These are phyloP conservation scores for Venustampulla echinocandica DNA, from an alignment of 495 filamentous ascomycete species.

Conservation along the genomic window DNA sequence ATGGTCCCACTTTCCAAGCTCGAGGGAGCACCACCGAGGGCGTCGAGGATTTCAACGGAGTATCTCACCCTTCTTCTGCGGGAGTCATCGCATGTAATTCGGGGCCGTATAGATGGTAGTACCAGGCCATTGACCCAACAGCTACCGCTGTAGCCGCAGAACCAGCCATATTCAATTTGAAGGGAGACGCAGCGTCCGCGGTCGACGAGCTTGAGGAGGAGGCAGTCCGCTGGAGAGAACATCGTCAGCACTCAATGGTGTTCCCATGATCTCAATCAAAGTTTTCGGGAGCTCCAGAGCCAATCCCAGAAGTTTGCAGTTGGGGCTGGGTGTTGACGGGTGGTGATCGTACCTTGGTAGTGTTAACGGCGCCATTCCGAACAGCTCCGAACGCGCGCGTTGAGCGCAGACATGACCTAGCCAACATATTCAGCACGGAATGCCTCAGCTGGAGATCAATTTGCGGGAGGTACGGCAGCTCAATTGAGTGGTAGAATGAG, in stretches of 20 bases:
- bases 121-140: slow-evolving; percentile 84
- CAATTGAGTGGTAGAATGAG: slow-evolving; percentile 27
- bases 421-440: slow-evolving; percentile 35
- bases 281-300: too few relatives aligned
- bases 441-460: slow-evolving; percentile 35
- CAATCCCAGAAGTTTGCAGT: too few relatives aligned
- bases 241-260: slow-evolving; percentile 21
- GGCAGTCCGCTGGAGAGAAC: slow-evolving; percentile 48
- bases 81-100: slow-evolving; percentile 83
- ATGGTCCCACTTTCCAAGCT: too few relatives aligned
- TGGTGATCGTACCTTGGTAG: slow-evolving; percentile 47
- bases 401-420: slow-evolving; percentile 25
- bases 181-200: slow-evolving; percentile 46
- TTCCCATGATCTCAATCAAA: slow-evolving; percentile 19
- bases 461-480: slow-evolving; percentile 26
- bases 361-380: slow-evolving; percentile 49
- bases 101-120: slow-evolving; percentile 88
- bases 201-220: slow-evolving; percentile 51
- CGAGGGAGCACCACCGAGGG: too few relatives aligned
- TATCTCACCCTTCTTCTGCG: slow-evolving; percentile 96
- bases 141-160: slow-evolving; percentile 75
- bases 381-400: slow-evolving; percentile 48
- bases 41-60: too few relatives aligned
- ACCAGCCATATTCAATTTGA: slow-evolving; percentile 69
- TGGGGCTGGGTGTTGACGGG: slow-evolving; percentile 12